These are phyloP conservation scores for Fusarium sp. DNA, from an alignment of 2,329 filamentous ascomycete genomes.

Conservation along the genomic window DNA sequence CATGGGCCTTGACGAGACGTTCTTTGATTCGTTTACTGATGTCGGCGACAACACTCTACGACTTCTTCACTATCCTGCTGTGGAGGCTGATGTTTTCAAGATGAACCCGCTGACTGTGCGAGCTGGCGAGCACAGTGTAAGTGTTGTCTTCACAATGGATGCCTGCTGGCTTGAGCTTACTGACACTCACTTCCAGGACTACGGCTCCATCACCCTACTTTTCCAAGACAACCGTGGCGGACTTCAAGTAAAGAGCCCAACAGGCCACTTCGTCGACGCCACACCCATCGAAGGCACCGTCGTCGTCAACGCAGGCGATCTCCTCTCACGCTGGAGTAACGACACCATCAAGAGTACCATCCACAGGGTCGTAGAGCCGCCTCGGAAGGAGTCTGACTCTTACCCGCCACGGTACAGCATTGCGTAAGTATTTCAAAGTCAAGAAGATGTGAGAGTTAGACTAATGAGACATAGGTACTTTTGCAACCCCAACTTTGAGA, in stretches of 20 bases:
- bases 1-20: conserved; percentile 72
- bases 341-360: conserved; percentile 89
- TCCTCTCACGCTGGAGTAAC: conserved; percentile 88
- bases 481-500: conserved; percentile 83
- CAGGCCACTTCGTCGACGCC: conserved; percentile 80
- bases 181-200: conserved; percentile 52
- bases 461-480: conserved; percentile 69
- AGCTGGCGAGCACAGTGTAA: conserved; percentile 75
- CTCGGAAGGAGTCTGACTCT: conserved; percentile 60
- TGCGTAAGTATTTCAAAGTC: conserved; percentile 62
- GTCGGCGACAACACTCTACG: conserved; percentile 74
- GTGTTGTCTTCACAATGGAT: conserved; percentile 7
- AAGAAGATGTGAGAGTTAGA: not conserved
- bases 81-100: conserved; percentile 69
- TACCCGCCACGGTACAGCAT: conserved; percentile 86
- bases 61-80: conserved; percentile 78
- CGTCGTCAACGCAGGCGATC: conserved; percentile 87
- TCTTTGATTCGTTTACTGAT: conserved; percentile 79
- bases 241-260: conserved; percentile 70
- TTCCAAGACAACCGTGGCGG: conserved; percentile 67
- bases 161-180: not conserved
- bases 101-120: conserved; percentile 73
- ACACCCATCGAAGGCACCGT: conserved; percentile 82
- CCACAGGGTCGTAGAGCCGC: conserved; percentile 89
- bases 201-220: conserved; percentile 67